These are phyloP conservation scores for Protomyces inouyei DNA, from an alignment of 1,139 yeast species.

Conservation along the genomic window DNA sequence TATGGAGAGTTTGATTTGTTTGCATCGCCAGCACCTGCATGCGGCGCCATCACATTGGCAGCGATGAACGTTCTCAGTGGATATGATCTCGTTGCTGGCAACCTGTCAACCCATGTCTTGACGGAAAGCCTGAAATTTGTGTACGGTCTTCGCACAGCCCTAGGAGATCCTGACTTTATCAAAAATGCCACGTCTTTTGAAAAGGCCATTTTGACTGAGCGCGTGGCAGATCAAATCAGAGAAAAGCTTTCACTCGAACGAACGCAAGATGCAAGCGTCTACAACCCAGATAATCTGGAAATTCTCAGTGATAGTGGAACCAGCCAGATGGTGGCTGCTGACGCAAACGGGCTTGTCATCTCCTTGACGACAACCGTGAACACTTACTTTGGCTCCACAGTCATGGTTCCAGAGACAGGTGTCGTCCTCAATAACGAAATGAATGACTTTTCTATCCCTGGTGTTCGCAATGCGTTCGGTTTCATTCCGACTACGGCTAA, in stretches of 20 bases:
- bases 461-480: conserved; percentile 65
- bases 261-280: conserved; percentile 56
- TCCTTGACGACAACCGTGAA: conserved; percentile 89
- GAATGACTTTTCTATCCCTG: conserved; percentile 90
- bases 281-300: conserved; percentile 50
- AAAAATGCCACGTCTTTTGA: conserved; percentile 35
- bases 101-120: conserved; percentile 45
- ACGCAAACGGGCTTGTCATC: conserved; percentile 56
- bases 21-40: conserved; percentile 69
- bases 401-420: conserved; percentile 78
- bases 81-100: conserved; percentile 41
- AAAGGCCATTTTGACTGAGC: conserved; percentile 41
- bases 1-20: conserved; percentile 50
- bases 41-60: conserved; percentile 74
- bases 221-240: conserved; percentile 56
- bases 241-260: conserved; percentile 42
- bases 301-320: conserved; percentile 26
- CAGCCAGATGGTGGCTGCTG: conserved; percentile 28
- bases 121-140: conserved; percentile 84
- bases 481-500: conserved; percentile 76
- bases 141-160: conserved; percentile 72
- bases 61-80: conserved; percentile 61
- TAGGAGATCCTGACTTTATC: conserved; percentile 56
- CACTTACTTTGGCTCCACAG: conserved; percentile 71
- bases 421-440: conserved; percentile 80